Evolutionary conservation across 208 protist species (phyloP).

Genomic region (Strigomonas culicis): DNA sequence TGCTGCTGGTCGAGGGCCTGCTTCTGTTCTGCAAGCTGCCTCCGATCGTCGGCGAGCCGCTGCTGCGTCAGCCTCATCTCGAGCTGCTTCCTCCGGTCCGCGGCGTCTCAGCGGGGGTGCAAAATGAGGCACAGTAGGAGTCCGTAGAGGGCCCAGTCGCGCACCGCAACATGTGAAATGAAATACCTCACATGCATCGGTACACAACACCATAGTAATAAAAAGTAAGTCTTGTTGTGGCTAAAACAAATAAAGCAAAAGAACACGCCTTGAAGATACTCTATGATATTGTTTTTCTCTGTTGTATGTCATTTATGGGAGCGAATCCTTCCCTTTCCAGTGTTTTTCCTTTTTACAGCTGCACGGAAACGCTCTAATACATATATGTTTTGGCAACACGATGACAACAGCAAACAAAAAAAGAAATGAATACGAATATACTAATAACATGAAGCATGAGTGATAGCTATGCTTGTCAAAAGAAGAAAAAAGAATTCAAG

Average conservation of each 20-base stretch:
- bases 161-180: conserved; percentile 20
- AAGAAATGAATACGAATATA: conserved; percentile 14
- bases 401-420: conserved; percentile 6
- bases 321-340: neutral
- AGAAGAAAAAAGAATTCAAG: neutral
- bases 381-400: too few relatives aligned
- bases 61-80: too few relatives aligned
- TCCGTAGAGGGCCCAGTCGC: neutral
- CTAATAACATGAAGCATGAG: neutral
- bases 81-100: too few relatives aligned
- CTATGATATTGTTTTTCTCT: neutral
- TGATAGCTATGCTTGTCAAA: neutral
- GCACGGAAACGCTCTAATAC: neutral
- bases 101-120: too few relatives aligned
- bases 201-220: neutral
- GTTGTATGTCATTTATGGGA: neutral
- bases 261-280: conserved; percentile 3
- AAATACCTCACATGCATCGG: neutral
- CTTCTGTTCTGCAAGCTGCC: too few relatives aligned
- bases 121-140: conserved; percentile 1
- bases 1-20: too few relatives aligned
- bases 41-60: too few relatives aligned
- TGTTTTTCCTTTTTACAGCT: neutral
- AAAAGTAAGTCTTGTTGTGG: neutral
- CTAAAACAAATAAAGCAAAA: neutral